A percentile compares a stretch with the other conserved stretches of the same genome.
These are phyloP conservation scores for Chlamydomonas eustigma DNA, from an alignment of 139 green algal species.

Conservation along the genomic window DNA sequence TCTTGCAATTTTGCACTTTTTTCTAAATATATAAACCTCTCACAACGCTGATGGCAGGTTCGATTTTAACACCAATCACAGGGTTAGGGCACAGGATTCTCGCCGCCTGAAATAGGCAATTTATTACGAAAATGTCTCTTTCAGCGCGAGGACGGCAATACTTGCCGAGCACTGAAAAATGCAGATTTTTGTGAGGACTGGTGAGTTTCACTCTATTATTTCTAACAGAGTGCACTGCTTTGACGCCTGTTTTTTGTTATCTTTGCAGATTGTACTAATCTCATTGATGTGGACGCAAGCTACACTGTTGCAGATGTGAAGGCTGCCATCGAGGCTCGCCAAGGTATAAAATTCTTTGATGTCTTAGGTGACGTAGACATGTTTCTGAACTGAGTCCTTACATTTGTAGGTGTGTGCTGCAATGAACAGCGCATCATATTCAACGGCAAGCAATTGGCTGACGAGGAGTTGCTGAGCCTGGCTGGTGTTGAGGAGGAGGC, in stretches of 20 bases:
- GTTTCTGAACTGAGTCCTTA: background rate
- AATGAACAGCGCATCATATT: conserved; percentile 78
- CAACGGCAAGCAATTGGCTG: conserved; percentile 74
- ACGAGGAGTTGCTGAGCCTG: conserved; percentile 54
- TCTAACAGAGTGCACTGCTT: background rate
- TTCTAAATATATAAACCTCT: no score
- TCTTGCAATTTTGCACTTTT: no score
- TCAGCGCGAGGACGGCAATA: conserved; percentile 51
- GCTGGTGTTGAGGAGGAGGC: conserved; percentile 77
- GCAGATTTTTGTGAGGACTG: conserved; percentile 66
- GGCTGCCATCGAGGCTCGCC: conserved; percentile 59
- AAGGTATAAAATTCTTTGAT: conserved; percentile 63
- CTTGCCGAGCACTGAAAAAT: conserved; percentile 32
- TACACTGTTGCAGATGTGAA: conserved; percentile 78
- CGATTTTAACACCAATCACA: no score
- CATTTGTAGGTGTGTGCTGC: conserved; percentile 54
- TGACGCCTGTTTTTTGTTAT: background rate
- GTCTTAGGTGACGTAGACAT: conserved; percentile 34
- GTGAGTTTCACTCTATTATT: conserved; percentile 25
- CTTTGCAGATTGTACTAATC: conserved; percentile 70
- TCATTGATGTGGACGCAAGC: conserved; percentile 60
- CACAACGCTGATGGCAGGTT: no score
- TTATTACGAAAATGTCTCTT: conserved; percentile 10
- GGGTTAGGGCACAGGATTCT: no score
- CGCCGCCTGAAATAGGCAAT: background rate